Evolutionary conservation across 768 basidiomycete species (phyloP).

Genomic region (Tulasnella sp.): DNA sequence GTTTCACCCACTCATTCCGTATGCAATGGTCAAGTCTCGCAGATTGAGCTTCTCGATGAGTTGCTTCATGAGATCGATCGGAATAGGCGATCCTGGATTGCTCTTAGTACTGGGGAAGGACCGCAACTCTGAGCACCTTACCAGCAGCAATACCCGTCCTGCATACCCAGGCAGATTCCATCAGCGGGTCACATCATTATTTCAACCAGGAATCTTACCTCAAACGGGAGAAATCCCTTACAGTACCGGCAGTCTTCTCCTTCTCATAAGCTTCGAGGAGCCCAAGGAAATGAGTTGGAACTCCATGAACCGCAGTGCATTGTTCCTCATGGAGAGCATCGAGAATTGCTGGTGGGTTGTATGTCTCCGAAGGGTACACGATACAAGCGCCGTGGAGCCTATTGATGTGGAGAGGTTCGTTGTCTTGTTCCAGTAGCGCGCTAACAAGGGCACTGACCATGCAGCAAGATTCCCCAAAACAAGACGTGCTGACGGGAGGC

Average conservation of each 20-base stretch:
- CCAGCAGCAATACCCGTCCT: constrained; percentile 81
- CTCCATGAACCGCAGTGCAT: constrained; percentile 78
- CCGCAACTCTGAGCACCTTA: background rate
- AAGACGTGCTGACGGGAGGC: constrained; percentile 38
- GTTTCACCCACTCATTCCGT: constrained; percentile 76
- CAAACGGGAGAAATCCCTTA: constrained; percentile 47
- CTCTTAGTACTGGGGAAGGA: background rate
- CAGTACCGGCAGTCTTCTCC: constrained; percentile 44
- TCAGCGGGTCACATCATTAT: background rate
- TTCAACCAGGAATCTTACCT: constrained; percentile 45
- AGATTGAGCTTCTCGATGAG: constrained; percentile 66
- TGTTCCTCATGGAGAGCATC: constrained; percentile 63
- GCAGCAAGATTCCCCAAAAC: constrained; percentile 32
- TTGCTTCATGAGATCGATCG: constrained; percentile 73
- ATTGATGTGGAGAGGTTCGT: background rate
- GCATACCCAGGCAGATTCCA: background rate
- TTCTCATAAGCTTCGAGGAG: constrained; percentile 57
- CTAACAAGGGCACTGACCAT: constrained; percentile 11
- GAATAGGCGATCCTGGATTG: constrained; percentile 55
- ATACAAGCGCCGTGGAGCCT: constrained; percentile 72
- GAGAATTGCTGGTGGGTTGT: constrained; percentile 61
- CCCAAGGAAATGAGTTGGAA: constrained; percentile 80
- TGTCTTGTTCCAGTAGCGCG: background rate
- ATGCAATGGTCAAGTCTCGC: constrained; percentile 68
- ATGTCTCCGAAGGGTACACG: constrained; percentile 69